Evolutionary conservation across 2,329 filamentous ascomycete species (phyloP).

Genomic region (Ascocoryne sarcoides): DNA sequence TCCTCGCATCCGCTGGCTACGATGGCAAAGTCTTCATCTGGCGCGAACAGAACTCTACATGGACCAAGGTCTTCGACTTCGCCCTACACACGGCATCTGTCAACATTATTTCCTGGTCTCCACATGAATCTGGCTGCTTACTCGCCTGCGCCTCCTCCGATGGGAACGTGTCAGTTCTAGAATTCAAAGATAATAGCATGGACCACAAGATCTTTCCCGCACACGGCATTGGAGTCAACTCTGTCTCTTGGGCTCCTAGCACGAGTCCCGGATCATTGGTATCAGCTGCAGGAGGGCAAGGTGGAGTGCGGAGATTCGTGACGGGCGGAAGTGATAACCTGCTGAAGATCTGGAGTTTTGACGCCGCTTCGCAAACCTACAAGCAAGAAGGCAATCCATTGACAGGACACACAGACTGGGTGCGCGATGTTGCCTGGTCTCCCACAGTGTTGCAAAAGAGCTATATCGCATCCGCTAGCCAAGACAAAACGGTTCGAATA

Average conservation of each 20-base stretch:
- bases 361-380: slow-evolving; percentile 51
- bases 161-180: slow-evolving; percentile 85
- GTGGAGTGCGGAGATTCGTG: slow-evolving; percentile 72
- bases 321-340: slow-evolving; percentile 91
- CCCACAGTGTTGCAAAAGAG: slow-evolving; percentile 91
- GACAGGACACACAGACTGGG: slow-evolving; percentile 87
- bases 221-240: slow-evolving; percentile 90
- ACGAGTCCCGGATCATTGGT: slow-evolving; percentile 77
- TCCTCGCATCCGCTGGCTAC: slow-evolving; percentile 89
- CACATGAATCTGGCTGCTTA: slow-evolving; percentile 88
- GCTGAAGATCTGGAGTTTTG: slow-evolving; percentile 88
- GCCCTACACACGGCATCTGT: slow-evolving; percentile 90
- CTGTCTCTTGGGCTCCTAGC: slow-evolving; percentile 88
- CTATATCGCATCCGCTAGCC: slow-evolving; percentile 90
- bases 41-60: slow-evolving; percentile 70
- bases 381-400: slow-evolving; percentile 57
- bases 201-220: slow-evolving; percentile 83
- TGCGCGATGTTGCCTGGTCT: slow-evolving; percentile 94
- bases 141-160: slow-evolving; percentile 92
- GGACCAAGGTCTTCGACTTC: slow-evolving; percentile 88
- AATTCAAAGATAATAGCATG: slow-evolving; percentile 95
- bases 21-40: slow-evolving; percentile 98
- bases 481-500: slow-evolving; percentile 95
- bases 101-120: slow-evolving; percentile 96
- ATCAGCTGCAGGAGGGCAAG: slow-evolving; percentile 55